These are phyloP conservation scores for Endothia cerciana DNA, from an alignment of 2,329 filamentous ascomycete genomes.

Conservation along the genomic window DNA sequence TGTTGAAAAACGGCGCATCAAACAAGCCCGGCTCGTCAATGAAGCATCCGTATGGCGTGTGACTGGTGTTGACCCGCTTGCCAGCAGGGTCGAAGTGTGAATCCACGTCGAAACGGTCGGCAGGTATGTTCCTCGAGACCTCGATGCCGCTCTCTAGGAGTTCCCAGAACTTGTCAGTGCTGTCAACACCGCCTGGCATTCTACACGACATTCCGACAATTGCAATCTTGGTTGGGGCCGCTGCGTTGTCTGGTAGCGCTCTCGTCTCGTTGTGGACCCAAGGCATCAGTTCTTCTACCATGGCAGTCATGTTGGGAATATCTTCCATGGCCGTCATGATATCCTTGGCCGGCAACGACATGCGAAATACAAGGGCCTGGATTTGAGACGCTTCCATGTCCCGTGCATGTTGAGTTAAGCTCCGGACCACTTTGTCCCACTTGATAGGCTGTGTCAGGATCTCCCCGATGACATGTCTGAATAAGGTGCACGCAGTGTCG, in stretches of 20 bases:
- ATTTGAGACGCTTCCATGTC: constrained; percentile 27
- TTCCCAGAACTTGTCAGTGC: constrained; percentile 66
- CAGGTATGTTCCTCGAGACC: constrained; percentile 58
- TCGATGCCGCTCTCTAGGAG: constrained; percentile 65
- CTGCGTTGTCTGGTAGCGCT: constrained; percentile 13
- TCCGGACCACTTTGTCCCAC: constrained; percentile 37
- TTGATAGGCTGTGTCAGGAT: constrained; percentile 37
- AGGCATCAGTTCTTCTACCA: constrained; percentile 31
- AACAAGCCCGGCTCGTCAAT: constrained; percentile 67
- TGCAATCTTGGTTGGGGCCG: constrained; percentile 59
- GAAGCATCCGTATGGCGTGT: constrained; percentile 46
- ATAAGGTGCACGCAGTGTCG: constrained; percentile 32
- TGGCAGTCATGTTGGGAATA: neutral
- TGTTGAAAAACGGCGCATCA: constrained; percentile 73
- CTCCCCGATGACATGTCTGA: constrained; percentile 36
- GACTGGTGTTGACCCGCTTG: constrained; percentile 62
- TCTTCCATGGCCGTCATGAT: constrained; percentile 31
- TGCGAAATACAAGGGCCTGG: constrained; percentile 35
- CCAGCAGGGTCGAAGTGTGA: constrained; percentile 61
- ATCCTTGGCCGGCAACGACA: constrained; percentile 35
- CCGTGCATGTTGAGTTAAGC: constrained; percentile 19
- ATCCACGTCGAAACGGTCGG: constrained; percentile 46
- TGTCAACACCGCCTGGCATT: constrained; percentile 62
- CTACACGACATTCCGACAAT: constrained; percentile 69
- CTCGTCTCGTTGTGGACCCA: constrained; percentile 30